Evolutionary conservation across 257 asterid species (phyloP), one percentile per base, ranked within the genome.

Genomic region (Penstemon barbatus): DNA sequence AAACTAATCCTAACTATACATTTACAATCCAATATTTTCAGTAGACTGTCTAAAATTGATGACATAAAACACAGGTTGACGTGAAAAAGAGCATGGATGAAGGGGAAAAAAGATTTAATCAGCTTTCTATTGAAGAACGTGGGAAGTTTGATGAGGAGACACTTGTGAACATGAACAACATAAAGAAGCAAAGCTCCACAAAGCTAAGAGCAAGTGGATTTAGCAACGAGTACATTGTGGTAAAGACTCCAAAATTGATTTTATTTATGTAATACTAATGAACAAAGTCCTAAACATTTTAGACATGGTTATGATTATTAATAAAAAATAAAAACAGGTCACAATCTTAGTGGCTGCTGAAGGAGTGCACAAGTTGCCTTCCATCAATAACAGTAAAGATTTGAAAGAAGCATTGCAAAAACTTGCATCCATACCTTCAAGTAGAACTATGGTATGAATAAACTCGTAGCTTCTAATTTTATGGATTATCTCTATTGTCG

Each of bases 131-230:
- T 38, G 99, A 93, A 81, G 99, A 93, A 72, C 97, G 97, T 56
- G 96, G 96, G 7, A 90, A 93, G 81, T 93, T 93, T 84, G 99
- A 90, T 13, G 99, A 93, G 86, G 97, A 93, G 84, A 90, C 99
- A 39, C 93, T 93, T 37, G 95, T 93, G 57, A 93, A 93, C 57
- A 89, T 90, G 70, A 89, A 90, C 84, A 91, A 73, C 82, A 87
- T 93, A 48, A 93, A 83, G 78, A 90, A 81, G 79, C 84, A 85
- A 74, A 85, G 89, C 77, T 69, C 95, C 15, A 74, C 74, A 4
- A 57, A 71, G 75, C 85, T 70, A 74, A 81, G 85, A 77, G 70
- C 84, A 59, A 87, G 77, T 54, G 92, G 92, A 67, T 91, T 85
- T 56, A 87, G 92, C 79, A 93, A 89, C 10, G 97, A 93, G 89